Evolutionary conservation across 2,329 filamentous ascomycete genomes (phyloP), one percentile per base, ranked within the genome.

Genomic region (Lecanicillium sp.): DNA sequence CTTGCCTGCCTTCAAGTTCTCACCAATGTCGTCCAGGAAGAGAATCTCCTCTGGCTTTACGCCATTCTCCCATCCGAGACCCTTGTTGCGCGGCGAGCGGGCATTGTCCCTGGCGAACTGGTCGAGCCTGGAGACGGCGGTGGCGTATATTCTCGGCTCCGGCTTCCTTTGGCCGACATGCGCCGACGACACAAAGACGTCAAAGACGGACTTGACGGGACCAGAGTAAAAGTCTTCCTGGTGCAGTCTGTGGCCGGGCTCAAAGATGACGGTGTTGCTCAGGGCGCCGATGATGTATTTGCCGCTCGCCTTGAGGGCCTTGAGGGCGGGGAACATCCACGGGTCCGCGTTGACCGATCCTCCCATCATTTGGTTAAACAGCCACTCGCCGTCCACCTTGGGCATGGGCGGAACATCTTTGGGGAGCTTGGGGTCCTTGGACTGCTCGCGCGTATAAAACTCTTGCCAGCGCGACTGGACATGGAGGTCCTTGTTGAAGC

Each of bases 331-430:
- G 46, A 77, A 87, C 82, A 97, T 92, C 69, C 84, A 85, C 4
- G 87, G 87, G 57, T 98, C 90, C 1, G 84, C 79, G 2, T 65
- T 61, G 5, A 77, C 70, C 10, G 84, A 81, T 11, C 72, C 63
- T 4, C 69, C 63, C 87, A 97, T 96, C 89, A 97, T 97, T 52
- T 83, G 75, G 74, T 86, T 84, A 66, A 95, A 96, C 19, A 98
- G 68, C 61, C 66, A 78, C 55, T 87, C 79, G 12, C 77, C 84
- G 53, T 97, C 81, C 33, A 97, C 72, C 2, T 68, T 59, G 0
- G 90, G 90, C 1, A 88, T 57, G 0, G 79, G 71, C 2, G 86
- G 84, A 0, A 71, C 51, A 13, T 62, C 49, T 14, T 44, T 53
- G 17, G 60, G 60, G 11, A 65, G 61, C 17, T 42, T 56, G 2